Evolutionary conservation across 2,329 filamentous ascomycete genomes (phyloP), one percentile per base, ranked within the genome.

Genomic region (Leptodontidium sp.): DNA sequence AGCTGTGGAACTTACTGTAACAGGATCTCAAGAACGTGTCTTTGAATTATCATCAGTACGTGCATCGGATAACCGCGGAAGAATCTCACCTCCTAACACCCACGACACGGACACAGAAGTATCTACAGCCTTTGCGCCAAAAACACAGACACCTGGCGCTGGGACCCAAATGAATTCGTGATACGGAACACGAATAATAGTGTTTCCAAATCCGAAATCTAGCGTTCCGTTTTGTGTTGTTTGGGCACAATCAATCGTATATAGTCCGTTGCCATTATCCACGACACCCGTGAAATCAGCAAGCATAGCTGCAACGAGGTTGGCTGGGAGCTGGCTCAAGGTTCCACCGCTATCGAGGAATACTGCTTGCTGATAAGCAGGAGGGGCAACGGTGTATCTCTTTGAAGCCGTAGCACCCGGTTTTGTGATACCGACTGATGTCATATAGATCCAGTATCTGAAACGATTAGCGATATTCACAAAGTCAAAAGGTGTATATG

Each of bases 361-460:
- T 29, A 71, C 68, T 0, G 71, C 38, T 21, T 70, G 68, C 45
- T 62, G 14, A 32, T 58, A 38, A 61, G 26, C 52, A 29, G 52
- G 52, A 12, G 52, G 52, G 11, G 52, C 52, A 58, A 58, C 17
- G 38, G 24, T 9, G 64, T 61, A 32, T 32, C 52, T 24, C 17
- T 57, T 32, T 6, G 71, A 70, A 53, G 58, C 49, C 17, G 52
- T 65, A 4, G 53, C 5, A 24, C 65, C 68, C 1, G 68, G 70
- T 17, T 50, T 35, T 7, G 68, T 73, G 40, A 72, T 65, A 2
- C 68, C 66, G n/a, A 73, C 61, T 9, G 71, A 72, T 21, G 50
- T 70, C 66, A 73, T 65, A 21, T 72, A 68, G n/a, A 74, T 70
- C 72, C 73, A 73, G 49, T 73, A 74, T 26, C 70, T 72, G 40